Percentiles rank a stretch among this genome's conserved stretches.
Conservation (phyloP, 225 moss, liverwort and hornwort genomes). For the Pseudoscleropodium purum region DNA sequence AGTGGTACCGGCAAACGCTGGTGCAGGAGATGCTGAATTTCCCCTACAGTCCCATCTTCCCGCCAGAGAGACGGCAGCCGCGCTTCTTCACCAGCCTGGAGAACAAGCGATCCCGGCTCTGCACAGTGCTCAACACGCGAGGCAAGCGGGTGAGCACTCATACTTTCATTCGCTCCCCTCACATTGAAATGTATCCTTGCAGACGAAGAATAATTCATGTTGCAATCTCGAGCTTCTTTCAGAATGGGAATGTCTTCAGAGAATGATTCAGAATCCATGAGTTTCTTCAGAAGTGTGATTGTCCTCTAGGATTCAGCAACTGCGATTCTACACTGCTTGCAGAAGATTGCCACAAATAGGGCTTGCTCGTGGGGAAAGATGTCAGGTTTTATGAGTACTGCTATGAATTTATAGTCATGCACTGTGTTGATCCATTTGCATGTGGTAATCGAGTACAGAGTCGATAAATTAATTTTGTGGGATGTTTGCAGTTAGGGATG, state of each 20-base stretch:
- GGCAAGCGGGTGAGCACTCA: constrained; percentile 10
- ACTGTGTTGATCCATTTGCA: background rate
- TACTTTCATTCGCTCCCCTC: background rate
- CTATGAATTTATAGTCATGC: background rate
- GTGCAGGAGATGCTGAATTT: constrained; percentile 28
- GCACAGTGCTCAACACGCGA: constrained; percentile 24
- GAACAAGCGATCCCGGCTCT: constrained; percentile 27
- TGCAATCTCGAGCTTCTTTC: background rate
- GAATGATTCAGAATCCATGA: background rate
- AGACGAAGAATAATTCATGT: background rate
- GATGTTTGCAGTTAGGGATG: constrained; percentile 12
- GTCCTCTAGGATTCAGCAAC: background rate
- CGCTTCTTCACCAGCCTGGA: constrained; percentile 34
- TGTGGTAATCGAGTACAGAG: background rate
- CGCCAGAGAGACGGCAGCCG: constrained; percentile 19
- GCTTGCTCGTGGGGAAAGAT: background rate
- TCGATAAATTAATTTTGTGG: background rate
- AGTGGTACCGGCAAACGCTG: constrained; percentile 17
- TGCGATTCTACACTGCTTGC: background rate
- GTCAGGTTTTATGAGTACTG: no score
- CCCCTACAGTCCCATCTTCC: constrained; percentile 29
- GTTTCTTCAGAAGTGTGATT: background rate
- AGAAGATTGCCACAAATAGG: background rate
- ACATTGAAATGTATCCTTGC: background rate
- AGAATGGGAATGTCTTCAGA: no score